Evolutionary conservation across 2,329 filamentous ascomycete species (phyloP).

Genomic region (Trichoderma polysporum): DNA sequence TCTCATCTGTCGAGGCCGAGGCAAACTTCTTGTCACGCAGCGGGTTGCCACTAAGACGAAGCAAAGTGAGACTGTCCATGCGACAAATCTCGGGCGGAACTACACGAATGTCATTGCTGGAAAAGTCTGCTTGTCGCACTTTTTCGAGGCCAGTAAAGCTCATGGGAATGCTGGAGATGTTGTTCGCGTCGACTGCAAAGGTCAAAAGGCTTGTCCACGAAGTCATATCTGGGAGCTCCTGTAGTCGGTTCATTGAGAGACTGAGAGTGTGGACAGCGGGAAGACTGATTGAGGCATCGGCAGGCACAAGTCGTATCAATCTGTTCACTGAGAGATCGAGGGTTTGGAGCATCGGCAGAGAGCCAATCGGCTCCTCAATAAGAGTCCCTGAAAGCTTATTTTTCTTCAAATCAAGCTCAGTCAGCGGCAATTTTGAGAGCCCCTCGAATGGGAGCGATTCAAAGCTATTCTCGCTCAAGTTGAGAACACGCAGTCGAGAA

Average conservation of each 20-base stretch:
- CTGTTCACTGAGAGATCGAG: conserved; percentile 79
- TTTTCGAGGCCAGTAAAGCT: conserved; percentile 69
- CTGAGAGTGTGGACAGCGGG: conserved; percentile 73
- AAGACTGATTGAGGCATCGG: conserved; percentile 53
- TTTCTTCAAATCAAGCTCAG: conserved; percentile 71
- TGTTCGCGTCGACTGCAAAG: conserved; percentile 79
- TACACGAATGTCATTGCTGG: conserved; percentile 75
- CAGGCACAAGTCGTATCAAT: conserved; percentile 54
- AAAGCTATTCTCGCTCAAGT: conserved; percentile 77
- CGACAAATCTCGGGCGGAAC: conserved; percentile 74
- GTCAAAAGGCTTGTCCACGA: conserved; percentile 72
- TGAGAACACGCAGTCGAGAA: conserved; percentile 68
- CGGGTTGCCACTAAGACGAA: conserved; percentile 85
- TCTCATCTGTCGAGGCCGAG: conserved; percentile 73
- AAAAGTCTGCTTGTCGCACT: conserved; percentile 77
- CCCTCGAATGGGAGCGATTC: conserved; percentile 67
- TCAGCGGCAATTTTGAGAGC: conserved; percentile 66
- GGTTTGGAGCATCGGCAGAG: conserved; percentile 65
- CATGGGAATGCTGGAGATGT: conserved; percentile 69
- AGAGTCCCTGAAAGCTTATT: conserved; percentile 76
- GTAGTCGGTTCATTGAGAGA: conserved; percentile 78
- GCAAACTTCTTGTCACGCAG: conserved; percentile 84
- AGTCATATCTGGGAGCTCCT: conserved; percentile 69
- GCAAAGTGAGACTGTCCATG: conserved; percentile 74
- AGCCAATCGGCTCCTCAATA: conserved; percentile 60